A percentile compares a stretch with the other conserved stretches of the same genome.
Conservation (phyloP, 257 asterid species). For the Coffea eugenioides region DNA sequence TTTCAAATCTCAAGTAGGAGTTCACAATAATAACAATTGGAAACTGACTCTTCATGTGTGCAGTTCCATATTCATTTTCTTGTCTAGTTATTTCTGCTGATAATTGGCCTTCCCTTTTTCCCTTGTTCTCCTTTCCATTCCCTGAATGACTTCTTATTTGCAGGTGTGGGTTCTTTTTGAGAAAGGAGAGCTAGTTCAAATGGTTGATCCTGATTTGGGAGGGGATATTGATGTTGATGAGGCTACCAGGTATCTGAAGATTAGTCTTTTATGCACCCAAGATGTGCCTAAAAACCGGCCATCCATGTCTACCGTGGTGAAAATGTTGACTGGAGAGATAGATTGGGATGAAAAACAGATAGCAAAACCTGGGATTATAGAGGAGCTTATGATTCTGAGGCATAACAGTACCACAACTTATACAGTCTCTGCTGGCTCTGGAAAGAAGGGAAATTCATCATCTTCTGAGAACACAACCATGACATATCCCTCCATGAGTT, state of each 20-base stretch:
- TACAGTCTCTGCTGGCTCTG: conserved; percentile 27
- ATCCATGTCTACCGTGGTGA: conserved; percentile 53
- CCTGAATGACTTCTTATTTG: not conserved
- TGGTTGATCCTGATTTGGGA: conserved; percentile 50
- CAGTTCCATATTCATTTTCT: not conserved
- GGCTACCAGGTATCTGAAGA: conserved; percentile 55
- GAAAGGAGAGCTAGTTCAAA: conserved; percentile 41
- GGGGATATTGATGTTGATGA: conserved; percentile 38
- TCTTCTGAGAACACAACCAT: conserved; percentile 30
- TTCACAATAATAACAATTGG: not conserved
- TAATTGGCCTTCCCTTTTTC: not conserved
- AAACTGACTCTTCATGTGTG: not conserved
- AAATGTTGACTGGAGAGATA: conserved; percentile 60
- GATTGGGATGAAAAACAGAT: conserved; percentile 38
- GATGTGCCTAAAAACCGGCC: conserved; percentile 62
- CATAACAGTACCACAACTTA: conserved; percentile 17
- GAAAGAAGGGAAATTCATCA: conserved; percentile 37
- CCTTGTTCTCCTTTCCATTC: not conserved
- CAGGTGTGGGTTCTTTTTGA: conserved; percentile 73
- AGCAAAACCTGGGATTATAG: conserved; percentile 50
- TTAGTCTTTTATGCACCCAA: conserved; percentile 73
- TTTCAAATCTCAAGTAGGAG: not conserved
- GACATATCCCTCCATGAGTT: conserved; percentile 59
- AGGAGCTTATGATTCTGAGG: conserved; percentile 35
- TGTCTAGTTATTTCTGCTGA: not conserved